These are phyloP conservation scores for Diaporthe sp. DNA, from an alignment of 2,329 filamentous ascomycete species.

Conservation along the genomic window DNA sequence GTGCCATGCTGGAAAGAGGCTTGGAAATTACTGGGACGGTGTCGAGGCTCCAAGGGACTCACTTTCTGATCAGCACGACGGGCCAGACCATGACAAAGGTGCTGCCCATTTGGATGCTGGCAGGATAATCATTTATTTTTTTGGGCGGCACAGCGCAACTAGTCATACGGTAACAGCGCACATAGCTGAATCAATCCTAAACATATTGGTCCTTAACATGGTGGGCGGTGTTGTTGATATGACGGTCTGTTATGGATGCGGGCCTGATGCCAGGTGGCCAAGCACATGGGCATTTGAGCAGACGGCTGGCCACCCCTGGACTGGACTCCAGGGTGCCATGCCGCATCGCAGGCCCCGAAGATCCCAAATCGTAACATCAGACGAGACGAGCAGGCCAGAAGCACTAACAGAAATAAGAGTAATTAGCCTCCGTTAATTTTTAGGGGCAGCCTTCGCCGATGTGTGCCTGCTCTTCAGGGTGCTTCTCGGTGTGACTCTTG, in stretches of 20 bases:
- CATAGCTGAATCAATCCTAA: conserved; percentile 32
- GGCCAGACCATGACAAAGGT: neutral
- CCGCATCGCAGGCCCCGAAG: neutral
- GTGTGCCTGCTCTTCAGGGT: neutral
- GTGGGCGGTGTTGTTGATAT: neutral
- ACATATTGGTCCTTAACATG: conserved; percentile 16
- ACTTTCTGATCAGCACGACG: neutral
- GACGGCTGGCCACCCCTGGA: neutral
- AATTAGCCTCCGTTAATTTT: neutral
- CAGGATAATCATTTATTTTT: conserved; percentile 21
- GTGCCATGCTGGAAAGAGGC: conserved; percentile 7
- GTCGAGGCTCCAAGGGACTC: neutral
- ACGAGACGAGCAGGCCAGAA: neutral
- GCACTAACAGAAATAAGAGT: neutral
- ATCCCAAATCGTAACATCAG: neutral
- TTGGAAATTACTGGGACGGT: neutral
- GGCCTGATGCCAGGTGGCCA: neutral
- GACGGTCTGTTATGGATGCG: neutral
- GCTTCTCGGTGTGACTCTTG: conserved; percentile 21
- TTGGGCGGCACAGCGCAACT: conserved; percentile 1
- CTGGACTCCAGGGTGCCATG: neutral
- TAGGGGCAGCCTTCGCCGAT: neutral
- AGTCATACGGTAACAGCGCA: conserved; percentile 17
- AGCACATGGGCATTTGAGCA: neutral
- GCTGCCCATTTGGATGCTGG: neutral